A percentile compares a stretch with the other conserved stretches of the same genome.
Conservation (phyloP, 2,329 filamentous ascomycete species). For the Lachnellula hyalina region DNA sequence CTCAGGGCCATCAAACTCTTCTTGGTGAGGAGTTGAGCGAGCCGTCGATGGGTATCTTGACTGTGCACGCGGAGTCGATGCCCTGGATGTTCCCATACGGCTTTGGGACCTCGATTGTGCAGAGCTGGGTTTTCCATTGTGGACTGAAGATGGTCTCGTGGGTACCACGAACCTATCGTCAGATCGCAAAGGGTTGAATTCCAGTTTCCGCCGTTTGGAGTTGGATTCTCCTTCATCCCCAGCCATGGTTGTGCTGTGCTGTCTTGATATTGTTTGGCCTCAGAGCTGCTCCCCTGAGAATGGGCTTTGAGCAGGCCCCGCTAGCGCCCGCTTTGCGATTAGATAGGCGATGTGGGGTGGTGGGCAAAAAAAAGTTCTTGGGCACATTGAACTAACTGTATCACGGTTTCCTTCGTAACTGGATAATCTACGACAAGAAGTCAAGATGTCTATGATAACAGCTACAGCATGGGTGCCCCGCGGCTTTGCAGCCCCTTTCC, state of each 20-base stretch:
- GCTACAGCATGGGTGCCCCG: conserved; percentile 54
- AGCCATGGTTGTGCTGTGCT: conserved; percentile 29
- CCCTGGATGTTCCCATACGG: conserved; percentile 25
- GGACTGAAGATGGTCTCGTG: conserved; percentile 18
- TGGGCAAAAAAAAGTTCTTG: conserved; percentile 8
- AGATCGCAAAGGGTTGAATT: conserved; percentile 48
- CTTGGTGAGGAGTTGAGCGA: conserved; percentile 42
- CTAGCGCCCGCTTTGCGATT: conserved; percentile 1
- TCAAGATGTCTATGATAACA: conserved; percentile 47
- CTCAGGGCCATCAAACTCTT: conserved; percentile 58
- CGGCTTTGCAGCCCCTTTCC: conserved; percentile 53
- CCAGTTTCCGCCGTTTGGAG: conserved; percentile 62
- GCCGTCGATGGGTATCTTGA: conserved; percentile 32
- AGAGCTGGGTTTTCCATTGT: conserved; percentile 29
- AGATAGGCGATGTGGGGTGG: conserved; percentile 3
- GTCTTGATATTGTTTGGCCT: not conserved
- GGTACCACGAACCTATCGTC: conserved; percentile 49
- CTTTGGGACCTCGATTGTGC: conserved; percentile 35
- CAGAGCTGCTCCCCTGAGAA: not conserved
- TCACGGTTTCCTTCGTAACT: not conserved
- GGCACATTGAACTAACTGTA: not conserved
- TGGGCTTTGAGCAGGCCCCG: no score
- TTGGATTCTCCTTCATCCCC: conserved; percentile 39
- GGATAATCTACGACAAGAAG: not conserved
- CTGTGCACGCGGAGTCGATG: conserved; percentile 30